Evolutionary conservation across 352 stramenopile species (phyloP).

Genomic region (Globisporangium spinosum): DNA sequence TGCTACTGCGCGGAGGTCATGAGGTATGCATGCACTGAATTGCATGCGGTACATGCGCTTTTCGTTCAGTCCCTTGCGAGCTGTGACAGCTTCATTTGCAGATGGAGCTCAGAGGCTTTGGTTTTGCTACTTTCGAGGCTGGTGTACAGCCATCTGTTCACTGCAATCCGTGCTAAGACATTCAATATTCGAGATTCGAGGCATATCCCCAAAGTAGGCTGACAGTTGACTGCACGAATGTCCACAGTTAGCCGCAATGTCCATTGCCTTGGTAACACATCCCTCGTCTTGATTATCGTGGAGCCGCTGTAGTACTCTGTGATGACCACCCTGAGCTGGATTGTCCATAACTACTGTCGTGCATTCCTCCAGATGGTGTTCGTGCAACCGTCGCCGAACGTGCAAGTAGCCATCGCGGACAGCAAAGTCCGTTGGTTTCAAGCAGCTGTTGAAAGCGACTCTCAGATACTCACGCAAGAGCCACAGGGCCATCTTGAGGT

Average conservation of each 20-base stretch:
- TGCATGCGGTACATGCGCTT: too few relatives aligned
- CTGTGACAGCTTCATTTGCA: too few relatives aligned
- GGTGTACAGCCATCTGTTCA: too few relatives aligned
- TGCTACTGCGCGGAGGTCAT: too few relatives aligned
- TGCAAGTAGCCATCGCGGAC: neutral
- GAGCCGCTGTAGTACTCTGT: neutral
- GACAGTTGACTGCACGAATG: too few relatives aligned
- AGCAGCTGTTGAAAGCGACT: neutral
- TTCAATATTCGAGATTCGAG: too few relatives aligned
- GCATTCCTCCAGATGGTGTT: neutral
- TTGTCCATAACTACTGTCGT: neutral
- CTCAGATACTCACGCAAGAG: neutral
- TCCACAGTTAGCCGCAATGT: slow-evolving; percentile 8
- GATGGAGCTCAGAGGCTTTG: too few relatives aligned
- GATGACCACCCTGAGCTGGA: neutral
- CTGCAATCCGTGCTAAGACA: too few relatives aligned
- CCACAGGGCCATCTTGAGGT: neutral
- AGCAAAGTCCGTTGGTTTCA: neutral
- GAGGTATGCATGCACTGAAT: too few relatives aligned
- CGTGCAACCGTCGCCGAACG: neutral
- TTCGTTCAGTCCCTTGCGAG: too few relatives aligned
- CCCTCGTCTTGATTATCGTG: neutral
- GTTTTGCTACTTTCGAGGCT: too few relatives aligned
- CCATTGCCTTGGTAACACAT: slow-evolving; percentile 17
- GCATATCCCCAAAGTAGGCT: too few relatives aligned